phyloP scores from a whole-genome alignment of 108 stramenopile genomes.

The Pseudonitzschia pungens region DNA sequence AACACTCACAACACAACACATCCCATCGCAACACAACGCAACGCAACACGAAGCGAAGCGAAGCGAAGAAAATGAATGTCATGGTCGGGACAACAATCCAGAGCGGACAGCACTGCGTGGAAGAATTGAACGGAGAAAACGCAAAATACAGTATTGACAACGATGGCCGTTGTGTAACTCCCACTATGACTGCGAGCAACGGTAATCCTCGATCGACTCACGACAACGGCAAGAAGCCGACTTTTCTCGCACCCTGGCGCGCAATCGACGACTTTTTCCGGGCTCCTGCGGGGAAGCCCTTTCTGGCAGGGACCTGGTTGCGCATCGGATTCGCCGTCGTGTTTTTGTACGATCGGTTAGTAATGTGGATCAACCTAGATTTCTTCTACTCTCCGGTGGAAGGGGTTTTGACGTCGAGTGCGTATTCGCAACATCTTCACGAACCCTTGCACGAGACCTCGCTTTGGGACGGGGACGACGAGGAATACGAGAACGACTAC shows the following conservation, averaged over 20 bases:
- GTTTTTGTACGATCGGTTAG: background rate
- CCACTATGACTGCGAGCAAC: background rate
- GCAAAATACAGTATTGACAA: background rate
- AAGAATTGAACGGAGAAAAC: background rate
- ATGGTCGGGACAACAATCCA: background rate
- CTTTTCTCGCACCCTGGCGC: background rate
- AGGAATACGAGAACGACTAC: background rate
- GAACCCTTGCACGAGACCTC: background rate
- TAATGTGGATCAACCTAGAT: background rate
- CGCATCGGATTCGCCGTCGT: background rate
- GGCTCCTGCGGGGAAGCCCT: background rate
- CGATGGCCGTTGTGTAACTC: background rate
- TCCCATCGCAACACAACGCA: background rate
- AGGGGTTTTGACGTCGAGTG: background rate
- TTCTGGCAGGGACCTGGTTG: background rate
- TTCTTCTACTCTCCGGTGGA: background rate
- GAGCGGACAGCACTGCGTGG: no score
- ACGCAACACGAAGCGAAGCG: background rate
- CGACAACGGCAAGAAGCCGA: background rate
- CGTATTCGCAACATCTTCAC: background rate
- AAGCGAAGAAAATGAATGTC: background rate
- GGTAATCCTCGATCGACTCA: no score
- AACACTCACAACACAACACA: no score
- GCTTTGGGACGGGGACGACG: background rate
- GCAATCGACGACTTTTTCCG: background rate